Evolutionary conservation across 1,284 basidiomycete species (phyloP).

Genomic region (Boletus holoroseus): DNA sequence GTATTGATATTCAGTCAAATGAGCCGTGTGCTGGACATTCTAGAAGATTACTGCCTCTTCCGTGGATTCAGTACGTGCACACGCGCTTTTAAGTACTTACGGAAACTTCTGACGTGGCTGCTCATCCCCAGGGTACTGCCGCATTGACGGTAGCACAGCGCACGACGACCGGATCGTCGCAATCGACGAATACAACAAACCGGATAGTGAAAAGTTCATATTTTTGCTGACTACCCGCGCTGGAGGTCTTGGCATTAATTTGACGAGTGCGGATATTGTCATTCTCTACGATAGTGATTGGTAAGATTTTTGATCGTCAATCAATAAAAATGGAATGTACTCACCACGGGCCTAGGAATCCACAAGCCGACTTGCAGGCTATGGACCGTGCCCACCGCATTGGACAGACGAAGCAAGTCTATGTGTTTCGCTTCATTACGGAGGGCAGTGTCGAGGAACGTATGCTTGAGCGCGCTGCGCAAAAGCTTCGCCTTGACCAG

Average conservation of each 20-base stretch:
- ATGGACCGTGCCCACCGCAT: constrained; percentile 99
- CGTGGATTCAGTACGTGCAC: constrained; percentile 71
- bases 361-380: constrained; percentile 97
- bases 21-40: constrained; percentile 90
- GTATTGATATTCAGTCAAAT: constrained; percentile 99
- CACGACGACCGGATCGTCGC: constrained; percentile 95
- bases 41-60: constrained; percentile 98
- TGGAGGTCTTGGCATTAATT: constrained; percentile 97
- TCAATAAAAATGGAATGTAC: constrained; percentile 9
- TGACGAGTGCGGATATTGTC: constrained; percentile 93
- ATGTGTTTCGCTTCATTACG: constrained; percentile 97
- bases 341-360: constrained; percentile 60
- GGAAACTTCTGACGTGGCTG: not conserved
- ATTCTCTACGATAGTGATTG: constrained; percentile 98
- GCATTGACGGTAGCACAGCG: constrained; percentile 93
- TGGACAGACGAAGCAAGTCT: constrained; percentile 98
- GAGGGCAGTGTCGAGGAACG: constrained; percentile 97
- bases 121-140: constrained; percentile 74
- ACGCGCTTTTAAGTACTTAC: not conserved
- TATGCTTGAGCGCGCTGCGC: constrained; percentile 93
- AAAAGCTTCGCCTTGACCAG: constrained; percentile 94
- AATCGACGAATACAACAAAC: constrained; percentile 98
- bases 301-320: constrained; percentile 34
- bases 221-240: constrained; percentile 97
- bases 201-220: constrained; percentile 92